Base-by-base conservation (phyloP, 129 eudicot species). In the Flaveria linearis region DNA sequence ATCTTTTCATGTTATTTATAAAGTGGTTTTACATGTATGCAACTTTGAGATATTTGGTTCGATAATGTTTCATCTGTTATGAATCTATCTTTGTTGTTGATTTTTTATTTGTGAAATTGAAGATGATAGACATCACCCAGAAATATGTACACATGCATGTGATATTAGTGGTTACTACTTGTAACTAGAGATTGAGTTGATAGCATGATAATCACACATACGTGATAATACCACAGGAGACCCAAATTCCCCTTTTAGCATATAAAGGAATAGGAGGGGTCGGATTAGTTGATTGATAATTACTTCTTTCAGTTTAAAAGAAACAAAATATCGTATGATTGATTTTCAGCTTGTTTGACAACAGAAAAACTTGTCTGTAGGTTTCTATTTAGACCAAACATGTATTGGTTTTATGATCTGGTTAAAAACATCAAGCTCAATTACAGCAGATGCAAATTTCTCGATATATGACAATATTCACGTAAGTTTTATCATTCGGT, bases 1-100 rank as follows among this genome's bases (percentile, higher is more conserved):
- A 68, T 55, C 74, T 63, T 72, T 72, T 65, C 68, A 51, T 79
- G 83, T 72, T 78, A 69, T 78, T 62, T 72, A 71, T 79, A 79
- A 50, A 72, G 63, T 69, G 72, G 63, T n/a, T 12, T 64, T 73
- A 75, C 72, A 75, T 62, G 71, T 75, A 75, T 17, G 72, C 47
- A 45, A 63, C 52, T 20, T 36, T 66, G 52, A 67, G 53, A 53
- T 55, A 53, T 60, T 49, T 76, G 72, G 74, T 42, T 78, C 67
- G 57, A 65, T 69, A 43, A 26, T 68, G 57, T 67, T 66, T 67
- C 17, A 52, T 76, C 74, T 77, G n/a, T 25, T 56, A 39, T 68
- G 60, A 68, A 1, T 9, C 17, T 53, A 3, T 55, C 6, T 17
- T 55, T 20, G 20, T 39, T 66, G 71, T 33, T 66, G 26, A 41